Conservation (phyloP, 495 filamentous ascomycete genomes). For the Sordaria brevicollis region DNA sequence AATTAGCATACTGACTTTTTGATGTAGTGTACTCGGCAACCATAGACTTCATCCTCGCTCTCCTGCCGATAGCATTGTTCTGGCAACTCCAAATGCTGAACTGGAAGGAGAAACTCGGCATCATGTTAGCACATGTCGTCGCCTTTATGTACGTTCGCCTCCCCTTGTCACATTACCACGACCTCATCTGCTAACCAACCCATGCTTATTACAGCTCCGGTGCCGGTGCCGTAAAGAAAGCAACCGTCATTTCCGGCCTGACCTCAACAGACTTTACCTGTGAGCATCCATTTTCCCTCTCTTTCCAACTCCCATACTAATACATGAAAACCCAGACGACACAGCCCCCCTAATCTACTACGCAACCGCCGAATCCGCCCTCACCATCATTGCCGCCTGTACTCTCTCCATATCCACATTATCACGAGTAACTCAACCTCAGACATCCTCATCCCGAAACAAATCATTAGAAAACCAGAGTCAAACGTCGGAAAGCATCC, state of each 20-base stretch:
- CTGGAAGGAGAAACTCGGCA: conserved; percentile 26
- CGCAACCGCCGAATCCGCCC: conserved; percentile 23
- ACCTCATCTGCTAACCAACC: not conserved
- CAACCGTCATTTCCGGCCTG: conserved; percentile 15
- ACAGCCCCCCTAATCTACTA: conserved; percentile 20
- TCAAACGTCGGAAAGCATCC: not conserved
- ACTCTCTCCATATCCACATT: conserved; percentile 26
- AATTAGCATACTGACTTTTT: not conserved
- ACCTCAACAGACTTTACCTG: conserved; percentile 18
- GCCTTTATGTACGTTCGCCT: conserved; percentile 24
- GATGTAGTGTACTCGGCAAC: conserved; percentile 23
- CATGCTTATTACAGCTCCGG: conserved; percentile 13
- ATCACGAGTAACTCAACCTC: conserved; percentile 9
- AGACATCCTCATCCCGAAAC: conserved; percentile 2
- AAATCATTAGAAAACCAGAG: not conserved
- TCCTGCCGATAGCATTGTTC: conserved; percentile 25
- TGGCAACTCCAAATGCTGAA: conserved; percentile 22
- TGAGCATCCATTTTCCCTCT: not conserved
- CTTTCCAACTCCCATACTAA: not conserved
- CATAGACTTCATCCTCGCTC: conserved; percentile 25
- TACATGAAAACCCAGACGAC: conserved; percentile 7
- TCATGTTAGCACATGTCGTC: conserved; percentile 31
- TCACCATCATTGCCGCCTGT: conserved; percentile 28
- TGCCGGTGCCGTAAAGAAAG: conserved; percentile 19
- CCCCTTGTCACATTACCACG: not conserved